Base-by-base conservation (phyloP, 2,329 filamentous ascomycete genomes). In the Exophiala mesophila region DNA sequence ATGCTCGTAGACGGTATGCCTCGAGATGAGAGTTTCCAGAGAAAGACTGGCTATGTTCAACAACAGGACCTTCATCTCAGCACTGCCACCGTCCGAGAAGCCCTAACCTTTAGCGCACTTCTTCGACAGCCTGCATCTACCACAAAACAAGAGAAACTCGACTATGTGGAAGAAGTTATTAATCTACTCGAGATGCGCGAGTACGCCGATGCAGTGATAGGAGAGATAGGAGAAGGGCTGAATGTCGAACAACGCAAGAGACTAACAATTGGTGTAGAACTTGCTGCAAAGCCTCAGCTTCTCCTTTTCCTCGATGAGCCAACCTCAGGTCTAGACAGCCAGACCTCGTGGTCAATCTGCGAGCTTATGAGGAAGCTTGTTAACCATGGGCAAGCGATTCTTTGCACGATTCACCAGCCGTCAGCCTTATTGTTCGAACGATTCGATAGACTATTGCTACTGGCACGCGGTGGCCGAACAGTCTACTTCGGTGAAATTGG, bases 91-190 rank as follows among this genome's bases (percentile, higher is more conserved):
- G 88, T 94, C 26, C 82, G 89, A 49, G 89, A 95, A 64, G 88
- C 88, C 6, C 74, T 96, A 20, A 78, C 79, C 55, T 96, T 96
- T 66, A 88, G 82, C 57, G 89, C 89, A 16, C 62, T 89, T 6
- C 80, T 95, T 28, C 83, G 89, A 46, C 89, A 95, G 57, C 87
- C 88, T 0, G 78, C 77, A 36, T 71, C 82, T 34, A 76, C 85
- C 10, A 71, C 84, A 3, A 73, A 72, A 8, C 67, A 76, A 17
- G 88, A 94, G 60, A 95, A 95, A 70, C 66, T 90, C 5, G 84
- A 79, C 4, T 95, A 95, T 51, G 88, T 94, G n/a, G 83, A 92
- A 35, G 84, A 94, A 59, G 86, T 95, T 6, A 94, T 96, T 60
- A 85, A 84, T 65, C 76, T 95, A 18, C 71, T 96, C 18, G 88